Evolutionary conservation across 495 filamentous ascomycete species (phyloP), one percentile per base, ranked within the genome.

Genomic region (Barbatosphaeria neglecta): DNA sequence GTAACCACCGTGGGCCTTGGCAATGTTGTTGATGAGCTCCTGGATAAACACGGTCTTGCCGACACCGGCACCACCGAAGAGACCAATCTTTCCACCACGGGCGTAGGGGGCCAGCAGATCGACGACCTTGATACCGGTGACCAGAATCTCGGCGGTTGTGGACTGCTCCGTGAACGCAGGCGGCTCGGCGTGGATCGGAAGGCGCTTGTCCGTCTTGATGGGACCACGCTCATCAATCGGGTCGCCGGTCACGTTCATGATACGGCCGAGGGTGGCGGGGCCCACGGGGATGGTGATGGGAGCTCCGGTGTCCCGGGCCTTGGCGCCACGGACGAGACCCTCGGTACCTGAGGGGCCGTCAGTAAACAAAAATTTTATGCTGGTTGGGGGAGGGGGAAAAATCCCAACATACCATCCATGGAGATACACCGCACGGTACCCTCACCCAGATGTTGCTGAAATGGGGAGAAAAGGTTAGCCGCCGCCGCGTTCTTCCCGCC

Each of bases 31-130:
- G 67, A 98, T 98, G 65, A 98, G 74, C 76, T 98, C 92, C 80
- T 98, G 92, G 69, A 98, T 98, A 80, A 98, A 98, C 76, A 98
- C 92, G 67, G 92, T 98, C 85, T 98, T 98, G 73, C 92, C 92
- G 77, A 98, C 92, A 92, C 92, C 92, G 62, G 92, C 92, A 92
- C 92, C 92, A 76, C 92, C 92, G 75, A 98, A 98, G 64, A 98
- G 93, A 86, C 92, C 92, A 80, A 98, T 98, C 84, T 98, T 98
- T 81, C 92, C 92, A 85, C 92, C 92, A 90, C 92, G 92, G 73
- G 92, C 92, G 70, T 98, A 98, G 59, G 92, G 92, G 64, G 92
- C 92, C 57, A 98, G 79, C 55, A 98, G 76, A 67, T 98, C 92
- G 70, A 98, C 92, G 68, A 98, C 92, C 83, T 98, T 98, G 81